Evolutionary conservation across 805 yeast species (phyloP).

Genomic region (Yarrowia bubula): DNA sequence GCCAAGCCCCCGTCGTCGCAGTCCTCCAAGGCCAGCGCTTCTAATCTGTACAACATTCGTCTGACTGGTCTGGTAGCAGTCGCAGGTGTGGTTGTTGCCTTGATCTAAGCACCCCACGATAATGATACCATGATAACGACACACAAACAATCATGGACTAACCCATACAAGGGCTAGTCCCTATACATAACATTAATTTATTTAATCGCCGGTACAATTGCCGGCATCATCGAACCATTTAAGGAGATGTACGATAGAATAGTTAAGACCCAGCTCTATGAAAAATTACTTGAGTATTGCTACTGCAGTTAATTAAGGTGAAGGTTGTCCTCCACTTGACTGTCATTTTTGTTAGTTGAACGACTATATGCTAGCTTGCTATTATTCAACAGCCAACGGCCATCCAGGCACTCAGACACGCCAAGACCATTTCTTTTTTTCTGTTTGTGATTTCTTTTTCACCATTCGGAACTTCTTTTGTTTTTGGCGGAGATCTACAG

Average conservation of each 20-base stretch:
- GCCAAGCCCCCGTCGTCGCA: conserved; percentile 1
- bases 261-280: too few species aligned
- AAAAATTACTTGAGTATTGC: too few species aligned
- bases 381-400: too few species aligned
- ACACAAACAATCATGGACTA: neutral
- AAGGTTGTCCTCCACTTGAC: too few species aligned
- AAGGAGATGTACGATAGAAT: too few species aligned
- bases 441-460: neutral
- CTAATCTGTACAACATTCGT: neutral
- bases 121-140: neutral
- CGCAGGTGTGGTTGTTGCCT: neutral
- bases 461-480: neutral
- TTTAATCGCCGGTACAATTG: neutral
- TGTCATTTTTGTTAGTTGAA: too few species aligned
- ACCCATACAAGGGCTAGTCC: neutral
- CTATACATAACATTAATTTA: conserved; percentile 4
- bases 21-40: neutral
- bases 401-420: too few species aligned
- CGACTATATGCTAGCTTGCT: too few species aligned
- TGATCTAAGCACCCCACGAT: neutral
- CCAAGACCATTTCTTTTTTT: too few species aligned
- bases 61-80: conserved; percentile 1
- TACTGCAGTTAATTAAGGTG: too few species aligned
- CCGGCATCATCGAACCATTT: neutral
- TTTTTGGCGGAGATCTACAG: conserved; percentile 7